Conservation (phyloP, 352 stramenopile genomes). For the Phytophthora multivora region DNA sequence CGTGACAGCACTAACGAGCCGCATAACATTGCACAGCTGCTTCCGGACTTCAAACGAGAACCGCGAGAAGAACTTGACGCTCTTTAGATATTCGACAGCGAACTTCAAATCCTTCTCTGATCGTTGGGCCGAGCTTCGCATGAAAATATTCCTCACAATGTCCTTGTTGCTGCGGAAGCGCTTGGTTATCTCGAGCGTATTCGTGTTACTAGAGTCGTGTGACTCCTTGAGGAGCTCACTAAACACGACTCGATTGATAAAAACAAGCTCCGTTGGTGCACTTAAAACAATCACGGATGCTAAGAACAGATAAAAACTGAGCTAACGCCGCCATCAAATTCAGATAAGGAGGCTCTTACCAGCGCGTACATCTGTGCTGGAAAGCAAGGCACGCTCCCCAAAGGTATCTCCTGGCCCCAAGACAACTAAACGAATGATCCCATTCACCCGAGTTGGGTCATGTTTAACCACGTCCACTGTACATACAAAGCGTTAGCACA, state of each 20-base stretch:
- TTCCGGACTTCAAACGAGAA: conserved; percentile 90
- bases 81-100: conserved; percentile 84
- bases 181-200: conserved; percentile 72
- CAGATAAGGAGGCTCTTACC: conserved; percentile 33
- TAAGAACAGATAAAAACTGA: conserved; percentile 6
- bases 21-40: conserved; percentile 83
- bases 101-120: conserved; percentile 88
- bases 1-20: conserved; percentile 73
- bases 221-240: conserved; percentile 68
- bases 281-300: conserved; percentile 65
- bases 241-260: conserved; percentile 73
- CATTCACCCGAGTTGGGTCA: conserved; percentile 18
- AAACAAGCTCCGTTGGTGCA: conserved; percentile 62
- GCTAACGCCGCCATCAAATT: neutral
- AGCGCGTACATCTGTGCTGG: conserved; percentile 58
- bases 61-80: conserved; percentile 87
- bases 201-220: conserved; percentile 43
- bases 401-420: conserved; percentile 73
- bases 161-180: conserved; percentile 87
- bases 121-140: conserved; percentile 61
- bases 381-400: conserved; percentile 73
- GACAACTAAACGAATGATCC: conserved; percentile 44
- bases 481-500: neutral
- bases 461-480: conserved; percentile 66
- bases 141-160: conserved; percentile 88